phyloP scores from a whole-genome alignment of 2,329 filamentous ascomycete species.

The Plectosphaerella plurivora region DNA sequence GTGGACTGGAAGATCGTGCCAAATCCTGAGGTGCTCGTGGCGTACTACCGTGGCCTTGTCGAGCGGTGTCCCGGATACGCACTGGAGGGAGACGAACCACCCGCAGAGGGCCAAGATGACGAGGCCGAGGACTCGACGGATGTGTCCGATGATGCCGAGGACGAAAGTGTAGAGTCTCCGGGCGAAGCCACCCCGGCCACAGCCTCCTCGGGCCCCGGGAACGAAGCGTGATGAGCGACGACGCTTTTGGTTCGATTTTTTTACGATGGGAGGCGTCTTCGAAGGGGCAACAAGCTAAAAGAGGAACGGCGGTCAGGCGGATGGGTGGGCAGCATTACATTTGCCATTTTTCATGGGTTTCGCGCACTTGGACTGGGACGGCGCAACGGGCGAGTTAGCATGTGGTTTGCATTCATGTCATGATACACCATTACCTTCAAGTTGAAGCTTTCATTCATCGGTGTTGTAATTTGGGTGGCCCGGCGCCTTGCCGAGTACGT shows the following conservation, averaged over 20 bases:
- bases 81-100: slow-evolving; percentile 34
- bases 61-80: slow-evolving; percentile 56
- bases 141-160: slow-evolving; percentile 15
- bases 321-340: not conserved
- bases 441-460: too few relatives aligned
- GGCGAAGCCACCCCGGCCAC: slow-evolving; percentile 9
- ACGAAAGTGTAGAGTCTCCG: slow-evolving; percentile 14
- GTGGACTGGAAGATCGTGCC: slow-evolving; percentile 98
- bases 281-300: not conserved
- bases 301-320: not conserved
- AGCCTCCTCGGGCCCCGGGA: not conserved
- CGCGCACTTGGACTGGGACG: not conserved
- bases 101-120: slow-evolving; percentile 19
- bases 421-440: not conserved
- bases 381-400: not conserved
- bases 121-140: slow-evolving; percentile 25
- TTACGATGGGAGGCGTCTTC: not conserved
- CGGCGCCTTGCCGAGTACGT: too few relatives aligned
- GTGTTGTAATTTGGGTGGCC: too few relatives aligned
- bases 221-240: not conserved
- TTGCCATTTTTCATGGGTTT: not conserved
- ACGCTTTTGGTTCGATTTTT: not conserved
- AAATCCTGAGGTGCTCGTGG: slow-evolving; percentile 85
- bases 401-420: not conserved
- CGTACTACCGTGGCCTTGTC: slow-evolving; percentile 88